phyloP scores from a whole-genome alignment of 768 basidiomycete species.

The Phylloporus rhodoxanthus region DNA sequence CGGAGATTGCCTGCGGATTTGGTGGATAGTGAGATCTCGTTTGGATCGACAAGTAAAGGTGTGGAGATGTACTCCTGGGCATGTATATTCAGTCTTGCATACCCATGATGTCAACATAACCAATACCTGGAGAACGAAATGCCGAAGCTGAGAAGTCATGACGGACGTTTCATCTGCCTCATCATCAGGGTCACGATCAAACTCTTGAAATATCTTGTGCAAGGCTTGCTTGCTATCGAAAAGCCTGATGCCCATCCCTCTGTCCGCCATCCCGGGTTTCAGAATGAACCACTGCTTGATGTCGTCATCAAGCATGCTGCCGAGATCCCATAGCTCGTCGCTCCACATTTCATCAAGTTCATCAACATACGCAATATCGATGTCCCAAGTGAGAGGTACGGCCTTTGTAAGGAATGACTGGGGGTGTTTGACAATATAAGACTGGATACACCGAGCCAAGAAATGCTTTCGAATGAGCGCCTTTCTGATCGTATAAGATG shows the following conservation, averaged over 20 bases:
- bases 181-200: slow-evolving; percentile 57
- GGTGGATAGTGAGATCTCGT: slow-evolving; percentile 32
- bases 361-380: slow-evolving; percentile 86
- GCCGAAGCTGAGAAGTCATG: slow-evolving; percentile 79
- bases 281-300: slow-evolving; percentile 78
- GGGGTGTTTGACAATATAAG: slow-evolving; percentile 68
- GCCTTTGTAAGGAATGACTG: slow-evolving; percentile 48
- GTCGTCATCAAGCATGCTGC: slow-evolving; percentile 45
- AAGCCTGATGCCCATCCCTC: slow-evolving; percentile 89
- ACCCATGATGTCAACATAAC: slow-evolving; percentile 1
- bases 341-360: slow-evolving; percentile 91
- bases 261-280: slow-evolving; percentile 96
- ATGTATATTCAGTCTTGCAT: slow-evolving; percentile 2
- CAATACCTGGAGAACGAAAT: slow-evolving; percentile 90
- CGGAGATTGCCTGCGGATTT: slow-evolving; percentile 21
- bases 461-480: slow-evolving; percentile 93
- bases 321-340: slow-evolving; percentile 91
- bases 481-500: slow-evolving; percentile 86
- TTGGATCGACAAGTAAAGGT: slow-evolving; percentile 75
- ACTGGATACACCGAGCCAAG: slow-evolving; percentile 66
- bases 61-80: slow-evolving; percentile 75
- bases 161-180: slow-evolving; percentile 50
- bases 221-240: slow-evolving; percentile 76
- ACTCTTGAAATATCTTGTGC: slow-evolving; percentile 69
- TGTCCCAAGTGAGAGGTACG: slow-evolving; percentile 71